A percentile compares a stretch with the other conserved stretches of the same genome.
These are phyloP conservation scores for Flaveria brownii DNA, from an alignment of 129 eudicot species.

Conservation along the genomic window DNA sequence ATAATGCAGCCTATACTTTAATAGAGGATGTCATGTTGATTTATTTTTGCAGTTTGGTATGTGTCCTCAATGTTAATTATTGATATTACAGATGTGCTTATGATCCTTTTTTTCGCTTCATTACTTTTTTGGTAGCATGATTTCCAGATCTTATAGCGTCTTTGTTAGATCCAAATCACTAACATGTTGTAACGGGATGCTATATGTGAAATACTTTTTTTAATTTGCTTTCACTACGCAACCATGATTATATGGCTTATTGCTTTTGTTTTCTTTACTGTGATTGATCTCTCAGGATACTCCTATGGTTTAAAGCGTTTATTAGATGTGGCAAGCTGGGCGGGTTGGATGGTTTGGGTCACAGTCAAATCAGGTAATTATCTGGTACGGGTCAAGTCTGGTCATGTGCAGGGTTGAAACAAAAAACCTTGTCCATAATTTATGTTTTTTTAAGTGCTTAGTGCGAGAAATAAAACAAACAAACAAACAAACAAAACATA, in stretches of 20 bases:
- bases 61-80: constrained; percentile 33
- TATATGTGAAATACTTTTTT: not conserved
- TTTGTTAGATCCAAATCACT: not conserved
- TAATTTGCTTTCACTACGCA: not conserved
- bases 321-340: not conserved
- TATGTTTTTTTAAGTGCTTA: not conserved
- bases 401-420: not conserved
- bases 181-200: constrained; percentile 1
- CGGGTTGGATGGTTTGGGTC: not conserved
- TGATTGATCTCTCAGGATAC: not conserved
- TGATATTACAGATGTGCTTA: constrained; percentile 20
- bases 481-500: too few relatives aligned
- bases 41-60: constrained; percentile 39
- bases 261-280: not conserved
- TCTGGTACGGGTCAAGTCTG: not conserved
- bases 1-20: constrained; percentile 31
- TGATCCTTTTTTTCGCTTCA: constrained; percentile 38
- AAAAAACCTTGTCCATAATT: not conserved
- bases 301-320: not conserved
- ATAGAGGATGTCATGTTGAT: constrained; percentile 39
- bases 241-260: not conserved
- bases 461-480: not conserved
- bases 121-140: constrained; percentile 9
- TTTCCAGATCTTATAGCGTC: not conserved
- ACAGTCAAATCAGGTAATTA: not conserved